These are phyloP conservation scores for Wickerhamiella kurtzmanii DNA, from an alignment of 805 yeast genomes.

Conservation along the genomic window DNA sequence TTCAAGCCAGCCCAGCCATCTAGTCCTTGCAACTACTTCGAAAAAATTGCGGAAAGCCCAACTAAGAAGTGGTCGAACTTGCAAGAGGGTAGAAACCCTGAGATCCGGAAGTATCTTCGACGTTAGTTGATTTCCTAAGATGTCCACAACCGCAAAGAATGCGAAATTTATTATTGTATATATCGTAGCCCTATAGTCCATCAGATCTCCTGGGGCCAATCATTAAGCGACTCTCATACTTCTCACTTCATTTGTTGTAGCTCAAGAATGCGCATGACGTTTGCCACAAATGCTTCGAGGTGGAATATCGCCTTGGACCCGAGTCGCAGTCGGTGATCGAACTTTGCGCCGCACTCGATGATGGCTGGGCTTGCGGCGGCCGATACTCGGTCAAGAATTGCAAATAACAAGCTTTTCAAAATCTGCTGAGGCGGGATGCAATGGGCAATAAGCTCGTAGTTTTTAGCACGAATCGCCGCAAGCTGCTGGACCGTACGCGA, in stretches of 20 bases:
- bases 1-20: slow-evolving; percentile 39
- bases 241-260: background rate
- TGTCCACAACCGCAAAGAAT: too few relatives aligned
- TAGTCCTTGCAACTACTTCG: slow-evolving; percentile 39
- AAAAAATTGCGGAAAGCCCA: slow-evolving; percentile 45
- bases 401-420: slow-evolving; percentile 41
- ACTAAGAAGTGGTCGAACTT: slow-evolving; percentile 39
- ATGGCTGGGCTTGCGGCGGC: slow-evolving; percentile 21
- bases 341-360: slow-evolving; percentile 45
- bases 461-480: slow-evolving; percentile 45
- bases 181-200: background rate
- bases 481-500: slow-evolving; percentile 45
- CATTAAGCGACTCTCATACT: background rate
- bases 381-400: slow-evolving; percentile 23
- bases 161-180: too few relatives aligned
- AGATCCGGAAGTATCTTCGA: slow-evolving; percentile 48
- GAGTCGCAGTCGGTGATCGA: slow-evolving; percentile 71
- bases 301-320: slow-evolving; percentile 89
- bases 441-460: slow-evolving; percentile 77
- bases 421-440: slow-evolving; percentile 85
- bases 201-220: background rate
- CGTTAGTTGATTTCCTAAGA: slow-evolving; percentile 36
- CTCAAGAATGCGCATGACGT: slow-evolving; percentile 66
- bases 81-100: slow-evolving; percentile 24
- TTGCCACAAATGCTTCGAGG: slow-evolving; percentile 86